These are phyloP conservation scores for Lagenidium giganteum DNA, from an alignment of 352 stramenopile species.

Conservation along the genomic window DNA sequence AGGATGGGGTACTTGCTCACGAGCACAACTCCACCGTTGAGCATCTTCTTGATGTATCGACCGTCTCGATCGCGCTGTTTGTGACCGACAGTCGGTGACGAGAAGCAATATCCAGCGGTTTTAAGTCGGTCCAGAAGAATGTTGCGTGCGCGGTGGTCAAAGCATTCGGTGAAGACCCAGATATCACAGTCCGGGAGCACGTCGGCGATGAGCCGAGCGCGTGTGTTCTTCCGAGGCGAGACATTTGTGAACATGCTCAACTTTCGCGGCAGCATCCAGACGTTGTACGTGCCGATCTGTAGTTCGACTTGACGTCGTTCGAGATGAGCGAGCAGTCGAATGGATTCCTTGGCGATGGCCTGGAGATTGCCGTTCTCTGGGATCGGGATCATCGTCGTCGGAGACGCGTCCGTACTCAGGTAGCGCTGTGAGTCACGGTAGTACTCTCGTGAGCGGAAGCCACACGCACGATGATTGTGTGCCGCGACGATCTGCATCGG, in stretches of 20 bases:
- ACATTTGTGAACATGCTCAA: slow-evolving; percentile 65
- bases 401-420: slow-evolving; percentile 54
- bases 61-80: slow-evolving; percentile 40
- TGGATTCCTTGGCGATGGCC: slow-evolving; percentile 68
- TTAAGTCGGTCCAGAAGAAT: slow-evolving; percentile 64
- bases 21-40: slow-evolving; percentile 68
- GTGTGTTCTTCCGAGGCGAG: slow-evolving; percentile 74
- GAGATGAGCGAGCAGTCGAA: slow-evolving; percentile 49
- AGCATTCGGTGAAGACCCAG: slow-evolving; percentile 78
- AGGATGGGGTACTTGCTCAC: slow-evolving; percentile 75
- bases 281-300: slow-evolving; percentile 71
- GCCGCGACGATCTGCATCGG: slow-evolving; percentile 54
- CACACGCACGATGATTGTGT: slow-evolving; percentile 48
- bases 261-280: slow-evolving; percentile 83
- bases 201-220: slow-evolving; percentile 62
- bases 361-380: slow-evolving; percentile 60
- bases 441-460: slow-evolving; percentile 63
- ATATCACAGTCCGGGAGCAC: slow-evolving; percentile 60
- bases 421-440: slow-evolving; percentile 77
- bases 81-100: slow-evolving; percentile 66
- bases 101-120: slow-evolving; percentile 58
- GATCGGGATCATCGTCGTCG: slow-evolving; percentile 58
- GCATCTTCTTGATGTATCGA: slow-evolving; percentile 57
- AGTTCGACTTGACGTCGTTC: slow-evolving; percentile 50
- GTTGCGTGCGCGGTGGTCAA: slow-evolving; percentile 63